A percentile compares a stretch with the other conserved stretches of the same genome.
Evolutionary conservation across 2,329 filamentous ascomycete species (phyloP).

Genomic region (Aspergillus ruber): DNA sequence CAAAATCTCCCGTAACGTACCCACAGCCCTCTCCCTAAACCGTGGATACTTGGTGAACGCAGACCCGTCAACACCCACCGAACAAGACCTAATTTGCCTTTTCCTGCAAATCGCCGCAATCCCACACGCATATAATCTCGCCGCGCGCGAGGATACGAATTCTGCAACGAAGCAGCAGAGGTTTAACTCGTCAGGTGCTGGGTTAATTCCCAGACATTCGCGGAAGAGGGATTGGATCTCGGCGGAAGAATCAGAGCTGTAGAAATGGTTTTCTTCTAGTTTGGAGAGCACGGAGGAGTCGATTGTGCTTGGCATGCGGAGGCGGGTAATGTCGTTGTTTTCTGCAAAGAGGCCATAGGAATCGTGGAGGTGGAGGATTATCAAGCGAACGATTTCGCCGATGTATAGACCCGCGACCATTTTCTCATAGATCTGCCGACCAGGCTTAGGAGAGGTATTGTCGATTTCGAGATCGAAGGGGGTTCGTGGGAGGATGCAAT

Average conservation of each 20-base stretch:
- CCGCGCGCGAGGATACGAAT: slow-evolving; percentile 84
- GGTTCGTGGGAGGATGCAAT: slow-evolving; percentile 71
- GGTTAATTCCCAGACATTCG: slow-evolving; percentile 63
- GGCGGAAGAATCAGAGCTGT: slow-evolving; percentile 60
- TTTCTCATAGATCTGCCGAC: slow-evolving; percentile 91
- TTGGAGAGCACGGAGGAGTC: slow-evolving; percentile 86
- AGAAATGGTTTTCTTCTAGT: slow-evolving; percentile 85
- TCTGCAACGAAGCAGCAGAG: slow-evolving; percentile 83
- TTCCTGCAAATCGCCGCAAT: slow-evolving; percentile 96
- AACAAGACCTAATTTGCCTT: slow-evolving; percentile 73
- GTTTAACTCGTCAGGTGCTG: slow-evolving; percentile 71
- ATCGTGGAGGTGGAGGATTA: slow-evolving; percentile 76
- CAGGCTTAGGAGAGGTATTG: slow-evolving; percentile 78
- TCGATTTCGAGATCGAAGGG: slow-evolving; percentile 69
- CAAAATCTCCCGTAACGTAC: slow-evolving; percentile 81
- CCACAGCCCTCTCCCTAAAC: slow-evolving; percentile 81
- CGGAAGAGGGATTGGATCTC: slow-evolving; percentile 76
- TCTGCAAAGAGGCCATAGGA: slow-evolving; percentile 67
- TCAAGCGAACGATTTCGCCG: slow-evolving; percentile 82
- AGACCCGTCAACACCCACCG: slow-evolving; percentile 90
- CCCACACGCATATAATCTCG: slow-evolving; percentile 85
- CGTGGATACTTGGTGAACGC: slow-evolving; percentile 99
- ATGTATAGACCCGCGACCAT: slow-evolving; percentile 93
- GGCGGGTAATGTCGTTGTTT: slow-evolving; percentile 65
- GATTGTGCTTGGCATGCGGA: slow-evolving; percentile 74